A percentile compares a stretch with the other conserved stretches of the same genome.
Conservation (phyloP, 2,329 filamentous ascomycete genomes). For the Colletotrichum higginsianum region DNA sequence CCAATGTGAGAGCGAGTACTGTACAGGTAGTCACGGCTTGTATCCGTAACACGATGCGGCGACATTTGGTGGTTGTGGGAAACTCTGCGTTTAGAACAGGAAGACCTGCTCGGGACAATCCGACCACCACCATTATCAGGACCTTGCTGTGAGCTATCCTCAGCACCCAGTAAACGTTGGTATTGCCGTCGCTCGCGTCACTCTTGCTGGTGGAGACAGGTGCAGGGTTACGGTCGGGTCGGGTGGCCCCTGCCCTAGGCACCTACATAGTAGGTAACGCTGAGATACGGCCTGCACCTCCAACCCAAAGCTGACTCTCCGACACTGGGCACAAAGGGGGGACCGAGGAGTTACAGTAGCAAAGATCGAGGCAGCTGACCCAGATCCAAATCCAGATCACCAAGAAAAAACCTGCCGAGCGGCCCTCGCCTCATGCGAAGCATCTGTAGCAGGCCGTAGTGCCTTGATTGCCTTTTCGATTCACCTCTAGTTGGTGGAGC, state of each 20-base stretch:
- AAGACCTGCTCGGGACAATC: constrained; percentile 13
- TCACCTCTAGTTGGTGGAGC: background rate
- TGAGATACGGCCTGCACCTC: background rate
- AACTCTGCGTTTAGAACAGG: background rate
- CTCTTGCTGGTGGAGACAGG: background rate
- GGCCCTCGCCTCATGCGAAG: background rate
- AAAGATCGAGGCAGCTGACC: background rate
- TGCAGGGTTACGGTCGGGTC: constrained; percentile 10
- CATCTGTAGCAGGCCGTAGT: background rate
- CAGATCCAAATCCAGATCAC: background rate
- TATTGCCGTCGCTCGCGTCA: background rate
- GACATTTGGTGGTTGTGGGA: constrained; percentile 11
- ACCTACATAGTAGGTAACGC: background rate
- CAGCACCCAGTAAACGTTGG: background rate
- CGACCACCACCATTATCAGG: background rate
- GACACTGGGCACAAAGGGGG: background rate
- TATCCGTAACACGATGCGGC: background rate
- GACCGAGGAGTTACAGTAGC: background rate
- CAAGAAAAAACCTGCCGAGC: background rate
- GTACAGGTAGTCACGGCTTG: background rate
- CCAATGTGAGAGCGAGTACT: constrained; percentile 14
- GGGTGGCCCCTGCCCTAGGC: constrained; percentile 20
- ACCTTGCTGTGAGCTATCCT: background rate
- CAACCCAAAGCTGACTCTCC: constrained; percentile 1
- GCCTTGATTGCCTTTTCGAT: background rate